These are phyloP conservation scores for Chondrus crispus DNA, from an alignment of 23 red algal species.

Conservation along the genomic window DNA sequence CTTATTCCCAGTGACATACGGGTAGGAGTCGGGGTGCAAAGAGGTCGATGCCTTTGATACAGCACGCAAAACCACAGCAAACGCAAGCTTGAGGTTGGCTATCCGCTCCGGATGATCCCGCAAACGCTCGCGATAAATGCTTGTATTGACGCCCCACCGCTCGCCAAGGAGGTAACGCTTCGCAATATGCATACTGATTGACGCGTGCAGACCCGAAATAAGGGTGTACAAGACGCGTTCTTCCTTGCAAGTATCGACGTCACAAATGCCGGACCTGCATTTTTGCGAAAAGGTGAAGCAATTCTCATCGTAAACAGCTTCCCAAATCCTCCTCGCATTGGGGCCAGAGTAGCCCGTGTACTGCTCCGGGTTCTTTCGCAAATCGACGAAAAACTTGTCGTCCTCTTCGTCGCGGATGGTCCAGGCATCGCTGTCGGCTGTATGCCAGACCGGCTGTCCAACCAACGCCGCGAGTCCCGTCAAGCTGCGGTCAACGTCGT, in stretches of 20 bases:
- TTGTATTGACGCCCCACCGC: conserved; percentile 67
- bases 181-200: conserved; percentile 96
- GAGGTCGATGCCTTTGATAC: conserved; percentile 57
- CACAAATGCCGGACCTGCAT: conserved; percentile 41
- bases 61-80: conserved; percentile 87
- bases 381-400: conserved; percentile 86
- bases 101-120: conserved; percentile 78
- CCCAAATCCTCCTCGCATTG: conserved; percentile 69
- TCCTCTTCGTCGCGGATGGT: conserved; percentile 71
- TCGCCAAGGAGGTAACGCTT: conserved; percentile 59
- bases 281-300: conserved; percentile 78
- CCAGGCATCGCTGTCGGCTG: conserved; percentile 79
- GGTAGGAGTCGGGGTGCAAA: conserved; percentile 39
- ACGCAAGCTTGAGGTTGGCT: conserved; percentile 82
- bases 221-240: conserved; percentile 87
- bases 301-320: conserved; percentile 95
- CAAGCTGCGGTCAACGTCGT: conserved; percentile 70
- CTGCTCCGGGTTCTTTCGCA: conserved; percentile 82
- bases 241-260: conserved; percentile 74
- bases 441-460: conserved; percentile 28
- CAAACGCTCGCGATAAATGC: conserved; percentile 84
- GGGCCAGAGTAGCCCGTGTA: conserved; percentile 90
- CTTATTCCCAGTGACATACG: conserved; percentile 84
- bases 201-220: conserved; percentile 90
- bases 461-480: conserved; percentile 41